Evolutionary conservation across 2,329 filamentous ascomycete genomes (phyloP).

Genomic region (Sporothrix dimorphospora): DNA sequence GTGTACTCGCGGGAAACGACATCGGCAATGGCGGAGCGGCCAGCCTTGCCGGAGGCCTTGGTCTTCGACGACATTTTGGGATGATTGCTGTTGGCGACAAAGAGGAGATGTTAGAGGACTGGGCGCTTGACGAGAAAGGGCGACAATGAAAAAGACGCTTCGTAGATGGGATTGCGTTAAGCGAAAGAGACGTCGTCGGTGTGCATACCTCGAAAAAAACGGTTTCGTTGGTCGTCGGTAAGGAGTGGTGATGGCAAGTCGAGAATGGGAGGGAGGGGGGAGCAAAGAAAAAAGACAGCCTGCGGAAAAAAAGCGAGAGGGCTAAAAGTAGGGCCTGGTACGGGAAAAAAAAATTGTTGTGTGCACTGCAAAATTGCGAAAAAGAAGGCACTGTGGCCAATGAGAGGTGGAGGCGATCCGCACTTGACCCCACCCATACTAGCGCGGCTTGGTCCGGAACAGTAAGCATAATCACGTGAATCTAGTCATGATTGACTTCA

Average conservation of each 20-base stretch:
- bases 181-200: slow-evolving; percentile 4
- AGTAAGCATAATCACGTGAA: slow-evolving; percentile 15
- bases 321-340: slow-evolving; percentile 31
- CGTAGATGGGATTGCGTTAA: slow-evolving; percentile 9
- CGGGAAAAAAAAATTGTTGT: slow-evolving; percentile 33
- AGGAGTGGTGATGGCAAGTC: slow-evolving; percentile 27
- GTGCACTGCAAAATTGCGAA: slow-evolving; percentile 29
- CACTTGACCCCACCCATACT: not conserved
- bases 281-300: slow-evolving; percentile 26
- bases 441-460: not conserved
- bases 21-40: slow-evolving; percentile 95
- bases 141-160: not conserved
- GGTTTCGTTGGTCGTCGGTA: slow-evolving; percentile 31
- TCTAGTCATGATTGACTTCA: not conserved
- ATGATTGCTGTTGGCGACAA: slow-evolving; percentile 23
- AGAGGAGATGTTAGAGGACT: slow-evolving; percentile 23
- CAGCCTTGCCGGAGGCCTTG: slow-evolving; percentile 69
- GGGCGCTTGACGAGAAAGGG: not conserved
- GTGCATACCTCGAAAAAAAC: slow-evolving; percentile 30
- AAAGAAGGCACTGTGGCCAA: slow-evolving; percentile 28
- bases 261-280: slow-evolving; percentile 28
- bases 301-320: slow-evolving; percentile 26
- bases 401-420: not conserved
- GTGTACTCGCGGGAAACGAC: slow-evolving; percentile 99
- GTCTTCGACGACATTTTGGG: slow-evolving; percentile 66